These are phyloP conservation scores for Paramecium pentaurelia DNA, from an alignment of 73 alveolate genomes.

Conservation along the genomic window DNA sequence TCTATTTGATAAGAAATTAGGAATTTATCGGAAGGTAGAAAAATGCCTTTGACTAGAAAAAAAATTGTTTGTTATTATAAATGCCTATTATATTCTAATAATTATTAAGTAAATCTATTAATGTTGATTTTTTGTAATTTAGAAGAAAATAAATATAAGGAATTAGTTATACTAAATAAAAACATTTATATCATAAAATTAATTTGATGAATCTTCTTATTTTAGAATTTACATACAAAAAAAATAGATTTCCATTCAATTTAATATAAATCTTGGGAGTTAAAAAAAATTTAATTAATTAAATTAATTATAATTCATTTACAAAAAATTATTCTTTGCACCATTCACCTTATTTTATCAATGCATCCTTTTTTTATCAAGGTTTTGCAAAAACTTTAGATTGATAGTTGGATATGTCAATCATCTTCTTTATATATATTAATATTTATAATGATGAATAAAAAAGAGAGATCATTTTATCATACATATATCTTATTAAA, in stretches of 20 bases:
- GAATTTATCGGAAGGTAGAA: too few species aligned
- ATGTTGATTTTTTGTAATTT: neutral
- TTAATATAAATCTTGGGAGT: neutral
- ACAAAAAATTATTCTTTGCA: neutral
- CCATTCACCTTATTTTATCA: neutral
- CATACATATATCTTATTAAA: neutral
- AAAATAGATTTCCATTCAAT: neutral
- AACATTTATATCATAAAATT: neutral
- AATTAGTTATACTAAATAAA: too few species aligned
- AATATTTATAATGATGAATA: neutral
- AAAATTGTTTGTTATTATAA: too few species aligned
- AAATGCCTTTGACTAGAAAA: too few species aligned
- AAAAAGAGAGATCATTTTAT: neutral
- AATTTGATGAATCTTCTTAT: neutral
- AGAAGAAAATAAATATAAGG: neutral
- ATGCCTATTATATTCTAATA: too few species aligned
- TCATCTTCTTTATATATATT: neutral
- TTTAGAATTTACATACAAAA: neutral
- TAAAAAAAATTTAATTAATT: neutral
- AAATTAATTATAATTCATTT: neutral
- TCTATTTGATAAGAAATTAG: too few species aligned
- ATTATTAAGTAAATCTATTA: too few species aligned
- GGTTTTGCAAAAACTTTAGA: neutral
- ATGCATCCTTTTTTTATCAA: neutral
- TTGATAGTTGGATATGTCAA: neutral